Conservation (phyloP, 371 early-diverging fungal species). For the Mortierella sp. region DNA sequence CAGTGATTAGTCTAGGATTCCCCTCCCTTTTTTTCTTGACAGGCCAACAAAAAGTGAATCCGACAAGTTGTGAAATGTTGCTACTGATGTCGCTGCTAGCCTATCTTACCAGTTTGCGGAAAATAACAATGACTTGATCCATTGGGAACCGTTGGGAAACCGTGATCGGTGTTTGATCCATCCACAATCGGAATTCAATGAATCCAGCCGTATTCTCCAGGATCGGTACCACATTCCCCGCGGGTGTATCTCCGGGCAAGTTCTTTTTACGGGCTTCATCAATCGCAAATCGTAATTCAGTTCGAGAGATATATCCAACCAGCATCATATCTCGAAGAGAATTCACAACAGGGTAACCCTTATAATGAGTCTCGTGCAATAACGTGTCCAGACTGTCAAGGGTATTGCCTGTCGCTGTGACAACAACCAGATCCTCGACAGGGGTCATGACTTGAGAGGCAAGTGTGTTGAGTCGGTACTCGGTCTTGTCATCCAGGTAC, state of each 20-base stretch:
- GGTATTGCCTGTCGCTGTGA: conserved; percentile 62
- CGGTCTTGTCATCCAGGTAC: conserved; percentile 84
- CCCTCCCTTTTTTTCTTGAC: no score
- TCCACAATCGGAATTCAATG: conserved; percentile 71
- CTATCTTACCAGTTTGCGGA: conserved; percentile 65
- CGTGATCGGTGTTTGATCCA: conserved; percentile 79
- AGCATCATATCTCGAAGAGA: conserved; percentile 60
- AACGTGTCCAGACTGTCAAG: conserved; percentile 64
- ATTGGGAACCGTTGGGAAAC: conserved; percentile 71
- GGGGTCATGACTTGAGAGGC: conserved; percentile 69
- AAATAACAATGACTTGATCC: conserved; percentile 80
- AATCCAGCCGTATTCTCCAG: conserved; percentile 60
- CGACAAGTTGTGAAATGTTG: no score
- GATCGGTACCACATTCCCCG: conserved; percentile 52
- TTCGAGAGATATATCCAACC: conserved; percentile 78
- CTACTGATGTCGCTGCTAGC: no score
- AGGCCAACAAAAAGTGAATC: no score
- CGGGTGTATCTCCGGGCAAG: conserved; percentile 54
- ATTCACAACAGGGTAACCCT: conserved; percentile 82
- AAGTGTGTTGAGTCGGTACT: conserved; percentile 73
- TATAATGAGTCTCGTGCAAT: conserved; percentile 61
- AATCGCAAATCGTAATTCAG: conserved; percentile 76
- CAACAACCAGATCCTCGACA: conserved; percentile 64
- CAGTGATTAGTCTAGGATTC: neutral
- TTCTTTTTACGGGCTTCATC: conserved; percentile 54